These are phyloP conservation scores for Geotrichum siamense DNA, from an alignment of 1,139 yeast genomes.

Conservation along the genomic window DNA sequence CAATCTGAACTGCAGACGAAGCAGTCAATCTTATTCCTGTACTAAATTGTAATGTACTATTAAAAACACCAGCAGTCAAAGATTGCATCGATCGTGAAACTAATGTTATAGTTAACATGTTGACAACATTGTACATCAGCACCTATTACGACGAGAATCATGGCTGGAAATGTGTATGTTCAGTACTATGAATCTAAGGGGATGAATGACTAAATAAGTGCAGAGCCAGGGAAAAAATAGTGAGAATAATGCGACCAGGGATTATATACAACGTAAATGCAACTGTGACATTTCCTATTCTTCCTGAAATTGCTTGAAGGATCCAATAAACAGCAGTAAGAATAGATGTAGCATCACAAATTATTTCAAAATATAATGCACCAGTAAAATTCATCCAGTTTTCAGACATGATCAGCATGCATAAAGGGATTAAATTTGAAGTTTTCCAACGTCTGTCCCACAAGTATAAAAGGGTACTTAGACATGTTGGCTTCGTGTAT, in stretches of 20 bases:
- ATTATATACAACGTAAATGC: conserved; percentile 40
- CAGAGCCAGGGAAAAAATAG: conserved; percentile 35
- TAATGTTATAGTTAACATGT: conserved; percentile 38
- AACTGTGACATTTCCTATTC: conserved; percentile 38
- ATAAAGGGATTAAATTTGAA: conserved; percentile 28
- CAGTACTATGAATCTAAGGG: conserved; percentile 35
- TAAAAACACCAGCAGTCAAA: conserved; percentile 43
- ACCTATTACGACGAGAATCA: conserved; percentile 37
- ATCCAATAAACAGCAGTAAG: conserved; percentile 40
- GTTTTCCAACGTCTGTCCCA: conserved; percentile 35
- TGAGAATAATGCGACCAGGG: conserved; percentile 37
- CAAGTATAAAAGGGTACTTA: conserved; percentile 41
- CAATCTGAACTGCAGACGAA: conserved; percentile 34
- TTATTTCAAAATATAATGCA: conserved; percentile 38
- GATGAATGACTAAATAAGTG: conserved; percentile 40
- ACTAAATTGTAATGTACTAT: conserved; percentile 38
- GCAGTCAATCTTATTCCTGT: conserved; percentile 39
- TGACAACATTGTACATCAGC: conserved; percentile 43
- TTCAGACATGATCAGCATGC: conserved; percentile 35
- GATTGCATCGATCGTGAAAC: conserved; percentile 37
- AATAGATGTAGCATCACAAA: conserved; percentile 35
- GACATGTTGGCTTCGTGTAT: conserved; percentile 38
- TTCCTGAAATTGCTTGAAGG: conserved; percentile 37
- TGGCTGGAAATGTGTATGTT: conserved; percentile 41
- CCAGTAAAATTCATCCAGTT: conserved; percentile 41